Conservation (phyloP, 2,329 filamentous ascomycete species). For the Trichoderma koningiopsis region DNA sequence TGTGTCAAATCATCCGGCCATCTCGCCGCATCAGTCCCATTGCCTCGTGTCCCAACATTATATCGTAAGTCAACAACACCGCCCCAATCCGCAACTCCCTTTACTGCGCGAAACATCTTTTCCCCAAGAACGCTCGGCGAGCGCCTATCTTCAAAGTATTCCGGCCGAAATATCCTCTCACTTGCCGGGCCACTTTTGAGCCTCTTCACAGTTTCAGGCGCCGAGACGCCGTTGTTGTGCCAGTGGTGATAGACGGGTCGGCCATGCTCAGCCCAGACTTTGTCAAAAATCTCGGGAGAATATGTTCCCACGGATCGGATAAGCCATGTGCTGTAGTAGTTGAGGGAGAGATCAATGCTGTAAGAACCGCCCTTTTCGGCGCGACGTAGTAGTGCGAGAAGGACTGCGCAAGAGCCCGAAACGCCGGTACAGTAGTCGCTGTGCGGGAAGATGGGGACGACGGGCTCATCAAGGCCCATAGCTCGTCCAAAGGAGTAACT, state of each 20-base stretch:
- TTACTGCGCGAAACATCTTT: neutral
- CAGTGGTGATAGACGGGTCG: constrained; percentile 53
- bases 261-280: constrained; percentile 52
- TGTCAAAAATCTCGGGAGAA: neutral
- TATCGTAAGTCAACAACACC: neutral
- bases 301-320: neutral
- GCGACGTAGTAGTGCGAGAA: neutral
- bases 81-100: neutral
- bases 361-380: neutral
- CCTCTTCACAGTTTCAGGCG: neutral
- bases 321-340: neutral
- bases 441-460: constrained; percentile 38
- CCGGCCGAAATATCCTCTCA: constrained; percentile 48
- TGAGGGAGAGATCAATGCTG: neutral
- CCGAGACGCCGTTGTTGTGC: constrained; percentile 34
- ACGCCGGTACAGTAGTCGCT: constrained; percentile 33
- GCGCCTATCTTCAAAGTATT: constrained; percentile 48
- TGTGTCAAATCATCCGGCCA: neutral
- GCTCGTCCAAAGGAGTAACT: constrained; percentile 49
- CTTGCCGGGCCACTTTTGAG: constrained; percentile 19
- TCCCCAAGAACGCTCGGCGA: neutral
- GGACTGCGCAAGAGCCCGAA: neutral
- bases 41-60: neutral
- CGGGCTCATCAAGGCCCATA: constrained; percentile 39
- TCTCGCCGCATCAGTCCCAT: neutral